phyloP scores from a whole-genome alignment of 805 yeast species.

The Lipomyces orientalis region DNA sequence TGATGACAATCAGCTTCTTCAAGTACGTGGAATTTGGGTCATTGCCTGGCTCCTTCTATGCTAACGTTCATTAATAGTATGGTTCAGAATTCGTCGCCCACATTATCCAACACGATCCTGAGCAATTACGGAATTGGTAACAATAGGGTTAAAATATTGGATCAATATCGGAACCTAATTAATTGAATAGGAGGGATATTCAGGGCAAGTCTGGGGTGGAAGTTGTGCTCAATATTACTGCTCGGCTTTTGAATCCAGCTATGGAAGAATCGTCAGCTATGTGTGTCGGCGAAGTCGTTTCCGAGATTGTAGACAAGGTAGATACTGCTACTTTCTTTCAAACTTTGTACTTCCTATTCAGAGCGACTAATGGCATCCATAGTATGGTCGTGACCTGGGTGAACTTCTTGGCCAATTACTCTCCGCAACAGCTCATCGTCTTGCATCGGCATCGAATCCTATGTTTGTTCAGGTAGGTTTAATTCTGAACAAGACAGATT shows the following conservation, averaged over 20 bases:
- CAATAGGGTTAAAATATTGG: not conserved
- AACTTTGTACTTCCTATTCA: not conserved
- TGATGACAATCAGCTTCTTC: constrained; percentile 34
- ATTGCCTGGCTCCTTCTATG: not conserved
- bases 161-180: not conserved
- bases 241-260: constrained; percentile 71
- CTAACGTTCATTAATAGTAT: constrained; percentile 51
- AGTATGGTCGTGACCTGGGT: constrained; percentile 47
- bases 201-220: constrained; percentile 56
- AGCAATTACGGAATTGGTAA: constrained; percentile 35
- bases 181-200: constrained; percentile 4
- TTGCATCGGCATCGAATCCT: constrained; percentile 68
- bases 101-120: constrained; percentile 54
- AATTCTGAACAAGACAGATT: not conserved
- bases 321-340: not conserved
- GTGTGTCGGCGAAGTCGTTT: constrained; percentile 72
- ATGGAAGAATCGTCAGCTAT: constrained; percentile 81
- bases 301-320: constrained; percentile 58
- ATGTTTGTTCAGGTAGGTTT: constrained; percentile 65
- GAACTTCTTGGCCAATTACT: constrained; percentile 60
- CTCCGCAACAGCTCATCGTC: constrained; percentile 71
- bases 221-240: constrained; percentile 64
- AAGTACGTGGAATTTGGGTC: constrained; percentile 14
- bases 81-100: constrained; percentile 76
- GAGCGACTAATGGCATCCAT: not conserved